A percentile compares a stretch with the other conserved stretches of the same genome.
Conservation (phyloP, 495 filamentous ascomycete genomes). For the Hypomontagnella monticulosa region DNA sequence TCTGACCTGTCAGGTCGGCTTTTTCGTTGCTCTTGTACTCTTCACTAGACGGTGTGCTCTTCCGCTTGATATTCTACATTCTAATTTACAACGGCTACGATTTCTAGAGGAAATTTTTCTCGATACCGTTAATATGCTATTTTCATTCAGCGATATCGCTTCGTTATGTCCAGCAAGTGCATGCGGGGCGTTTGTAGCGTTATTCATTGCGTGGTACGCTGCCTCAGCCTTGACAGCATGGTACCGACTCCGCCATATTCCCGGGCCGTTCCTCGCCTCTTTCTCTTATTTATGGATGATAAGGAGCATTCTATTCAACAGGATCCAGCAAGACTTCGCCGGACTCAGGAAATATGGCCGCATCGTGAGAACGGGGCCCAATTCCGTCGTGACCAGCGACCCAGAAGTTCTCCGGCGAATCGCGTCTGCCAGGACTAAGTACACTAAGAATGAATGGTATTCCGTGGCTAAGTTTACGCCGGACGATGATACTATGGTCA, state of each 20-base stretch:
- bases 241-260: conserved; percentile 41
- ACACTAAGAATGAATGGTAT: conserved; percentile 22
- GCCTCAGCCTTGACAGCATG: conserved; percentile 28
- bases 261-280: conserved; percentile 36
- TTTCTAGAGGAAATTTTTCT: neutral
- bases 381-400: conserved; percentile 47
- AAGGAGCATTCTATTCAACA: conserved; percentile 9
- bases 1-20: too few species aligned
- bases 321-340: neutral
- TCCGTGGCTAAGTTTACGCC: neutral
- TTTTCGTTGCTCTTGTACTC: too few species aligned
- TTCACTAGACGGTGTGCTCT: too few species aligned
- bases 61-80: too few species aligned
- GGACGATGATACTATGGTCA: neutral
- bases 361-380: conserved; percentile 42
- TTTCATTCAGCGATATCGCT: neutral
- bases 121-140: neutral
- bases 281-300: conserved; percentile 39
- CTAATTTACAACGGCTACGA: neutral
- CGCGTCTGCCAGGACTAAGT: conserved; percentile 10
- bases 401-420: conserved; percentile 17
- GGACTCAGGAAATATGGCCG: conserved; percentile 3
- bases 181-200: neutral
- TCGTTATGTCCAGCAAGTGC: neutral
- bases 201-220: conserved; percentile 13